A percentile compares a stretch with the other conserved stretches of the same genome.
Conservation (phyloP, 768 basidiomycete species). For the Tricholoma hemisulphureum region DNA sequence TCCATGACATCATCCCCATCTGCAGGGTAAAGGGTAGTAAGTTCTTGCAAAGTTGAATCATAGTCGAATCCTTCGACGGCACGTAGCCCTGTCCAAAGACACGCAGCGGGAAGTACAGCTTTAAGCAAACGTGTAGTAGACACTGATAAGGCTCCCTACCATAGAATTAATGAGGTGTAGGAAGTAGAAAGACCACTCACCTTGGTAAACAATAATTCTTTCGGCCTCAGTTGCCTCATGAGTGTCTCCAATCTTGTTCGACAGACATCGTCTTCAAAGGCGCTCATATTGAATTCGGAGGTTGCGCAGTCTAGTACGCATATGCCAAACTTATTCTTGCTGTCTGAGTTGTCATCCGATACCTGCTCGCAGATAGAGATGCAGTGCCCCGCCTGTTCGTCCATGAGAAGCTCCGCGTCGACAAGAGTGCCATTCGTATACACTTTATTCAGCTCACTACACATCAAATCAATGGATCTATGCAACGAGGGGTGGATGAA, state of each 20-base stretch:
- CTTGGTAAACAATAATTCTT: conserved; percentile 90
- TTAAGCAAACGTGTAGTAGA: conserved; percentile 82
- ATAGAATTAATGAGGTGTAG: background rate
- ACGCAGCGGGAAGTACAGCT: conserved; percentile 70
- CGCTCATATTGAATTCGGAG: conserved; percentile 88
- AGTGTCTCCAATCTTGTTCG: conserved; percentile 92
- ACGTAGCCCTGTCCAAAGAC: conserved; percentile 87
- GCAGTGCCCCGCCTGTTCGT: conserved; percentile 95
- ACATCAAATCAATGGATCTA: background rate
- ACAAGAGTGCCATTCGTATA: conserved; percentile 96
- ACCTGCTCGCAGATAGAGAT: conserved; percentile 77
- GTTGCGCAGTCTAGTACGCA: conserved; percentile 94
- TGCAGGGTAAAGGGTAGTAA: conserved; percentile 63
- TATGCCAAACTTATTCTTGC: conserved; percentile 69
- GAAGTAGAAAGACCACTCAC: conserved; percentile 36
- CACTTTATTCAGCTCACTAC: conserved; percentile 88
- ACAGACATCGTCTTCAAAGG: conserved; percentile 90
- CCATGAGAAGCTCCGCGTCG: conserved; percentile 81
- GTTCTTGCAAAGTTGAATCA: conserved; percentile 64
- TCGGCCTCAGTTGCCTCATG: conserved; percentile 85
- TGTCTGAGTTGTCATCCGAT: conserved; percentile 39
- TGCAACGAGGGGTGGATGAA: background rate
- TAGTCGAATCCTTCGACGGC: conserved; percentile 80
- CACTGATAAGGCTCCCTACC: conserved; percentile 82
- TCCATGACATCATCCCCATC: conserved; percentile 42